Percentiles rank a stretch among this genome's conserved stretches.
Evolutionary conservation across 1,284 basidiomycete species (phyloP).

Genomic region (Apiotrichum laibachii): DNA sequence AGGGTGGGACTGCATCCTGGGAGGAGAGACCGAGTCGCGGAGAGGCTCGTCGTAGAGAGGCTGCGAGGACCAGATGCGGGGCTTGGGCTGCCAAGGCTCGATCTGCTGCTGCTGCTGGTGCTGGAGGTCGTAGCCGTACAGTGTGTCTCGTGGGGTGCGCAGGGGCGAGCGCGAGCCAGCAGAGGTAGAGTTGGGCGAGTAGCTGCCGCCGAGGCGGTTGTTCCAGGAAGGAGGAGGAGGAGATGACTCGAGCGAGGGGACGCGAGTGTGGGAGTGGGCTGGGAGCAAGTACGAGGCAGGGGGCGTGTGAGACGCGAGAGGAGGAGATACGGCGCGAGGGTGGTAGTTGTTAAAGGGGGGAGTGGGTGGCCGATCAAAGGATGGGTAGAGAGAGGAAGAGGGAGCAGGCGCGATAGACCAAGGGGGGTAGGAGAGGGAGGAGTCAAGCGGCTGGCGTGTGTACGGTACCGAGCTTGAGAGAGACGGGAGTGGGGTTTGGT

Average conservation of each 20-base stretch:
- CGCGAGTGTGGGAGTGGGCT: not conserved
- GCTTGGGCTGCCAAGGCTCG: constrained; percentile 14
- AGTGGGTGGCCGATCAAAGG: not conserved
- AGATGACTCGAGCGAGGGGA: not conserved
- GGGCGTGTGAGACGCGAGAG: not conserved
- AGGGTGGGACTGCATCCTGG: constrained; percentile 16
- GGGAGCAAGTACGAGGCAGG: not conserved
- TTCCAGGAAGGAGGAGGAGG: constrained; percentile 3
- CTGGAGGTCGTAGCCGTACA: not conserved
- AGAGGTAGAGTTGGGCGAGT: constrained; percentile 2
- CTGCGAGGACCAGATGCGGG: constrained; percentile 15
- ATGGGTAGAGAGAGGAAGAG: not conserved
- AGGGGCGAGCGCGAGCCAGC: not conserved
- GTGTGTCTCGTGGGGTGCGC: not conserved
- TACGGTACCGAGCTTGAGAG: constrained; percentile 3
- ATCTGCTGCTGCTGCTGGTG: not conserved
- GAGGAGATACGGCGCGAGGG: not conserved
- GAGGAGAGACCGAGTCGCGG: constrained; percentile 3
- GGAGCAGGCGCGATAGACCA: not conserved
- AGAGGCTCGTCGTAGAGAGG: constrained; percentile 14
- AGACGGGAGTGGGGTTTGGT: constrained; percentile 15
- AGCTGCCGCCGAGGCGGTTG: not conserved
- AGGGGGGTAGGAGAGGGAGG: not conserved
- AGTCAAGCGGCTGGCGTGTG: constrained; percentile 1
- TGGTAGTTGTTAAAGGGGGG: not conserved